Evolutionary conservation across 345 rosid genomes (phyloP), one percentile per base, ranked within the genome.

Genomic region (Theobroma cacao): DNA sequence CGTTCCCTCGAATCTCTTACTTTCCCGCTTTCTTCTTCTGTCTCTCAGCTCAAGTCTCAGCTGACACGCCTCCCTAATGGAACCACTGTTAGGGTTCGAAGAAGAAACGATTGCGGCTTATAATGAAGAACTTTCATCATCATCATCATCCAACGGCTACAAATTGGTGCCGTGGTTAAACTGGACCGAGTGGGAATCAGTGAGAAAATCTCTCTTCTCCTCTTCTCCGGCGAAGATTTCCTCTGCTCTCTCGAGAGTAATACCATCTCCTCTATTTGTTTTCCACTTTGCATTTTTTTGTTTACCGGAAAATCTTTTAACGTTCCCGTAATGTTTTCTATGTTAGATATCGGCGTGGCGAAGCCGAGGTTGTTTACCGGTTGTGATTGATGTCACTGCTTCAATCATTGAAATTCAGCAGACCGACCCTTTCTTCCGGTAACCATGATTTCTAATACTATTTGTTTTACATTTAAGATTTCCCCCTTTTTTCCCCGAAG

Each of bases 161-260:
- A 92, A 88, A 71, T 80, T 88, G 77, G 97, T 95, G 64, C 98
- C 99, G 0, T 96, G 98, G 98, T 80, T 96, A 82, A 94, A 79
- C 71, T 94, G 99, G 98, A 82, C 88, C 24, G 98, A 96, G 80
- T 94, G 99, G 99, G 95, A 90, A 80, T 82, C 73, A 48, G 93
- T 96, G 15, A 84, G 93, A 79, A 93, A 87, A 60, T 89, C 91
- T 76, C 90, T 97, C 74, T 94, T 94, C 90, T 94, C 97, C 34
- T 88, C 91, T 78, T 89, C 94, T 34, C 83, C 90, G 24, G 73
- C 80, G 22, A 77, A 85, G 59, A 74, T 90, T 55, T 77, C 86
- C 63, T 89, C 79, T 70, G 97, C 97, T 41, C 83, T 96, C 45
- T 38, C 78, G 40, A 88, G 98, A 85, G 99, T 96, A 85, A 83